These are phyloP conservation scores for Phaeosphaeria sp. DNA, from an alignment of 2,329 filamentous ascomycete genomes.

Conservation along the genomic window DNA sequence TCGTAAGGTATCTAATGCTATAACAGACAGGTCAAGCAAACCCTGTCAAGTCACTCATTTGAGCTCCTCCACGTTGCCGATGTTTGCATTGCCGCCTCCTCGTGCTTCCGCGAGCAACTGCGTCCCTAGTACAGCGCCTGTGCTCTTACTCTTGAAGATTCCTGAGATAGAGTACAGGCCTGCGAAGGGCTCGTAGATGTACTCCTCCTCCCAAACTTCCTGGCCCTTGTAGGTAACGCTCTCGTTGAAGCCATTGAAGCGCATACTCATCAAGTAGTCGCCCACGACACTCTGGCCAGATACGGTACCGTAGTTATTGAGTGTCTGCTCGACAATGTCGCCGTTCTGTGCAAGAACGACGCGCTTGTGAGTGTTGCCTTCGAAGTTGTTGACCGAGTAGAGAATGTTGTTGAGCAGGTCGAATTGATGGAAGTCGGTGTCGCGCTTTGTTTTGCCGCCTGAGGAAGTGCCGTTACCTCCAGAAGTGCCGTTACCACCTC, in stretches of 20 bases:
- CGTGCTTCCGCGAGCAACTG: slow-evolving; percentile 60
- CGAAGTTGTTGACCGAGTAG: slow-evolving; percentile 67
- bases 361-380: slow-evolving; percentile 61
- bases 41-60: not conserved
- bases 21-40: not conserved
- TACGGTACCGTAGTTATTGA: slow-evolving; percentile 62
- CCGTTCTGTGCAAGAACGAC: slow-evolving; percentile 63
- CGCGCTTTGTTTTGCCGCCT: slow-evolving; percentile 29
- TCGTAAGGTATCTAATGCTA: not conserved
- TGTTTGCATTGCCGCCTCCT: slow-evolving; percentile 60
- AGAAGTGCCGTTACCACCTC: slow-evolving; percentile 12
- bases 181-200: slow-evolving; percentile 60
- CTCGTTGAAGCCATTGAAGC: slow-evolving; percentile 59
- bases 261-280: slow-evolving; percentile 60
- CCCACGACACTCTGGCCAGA: slow-evolving; percentile 55
- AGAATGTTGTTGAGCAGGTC: slow-evolving; percentile 64
- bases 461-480: slow-evolving; percentile 16
- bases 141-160: slow-evolving; percentile 57
- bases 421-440: slow-evolving; percentile 48
- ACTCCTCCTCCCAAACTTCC: slow-evolving; percentile 59
- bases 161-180: slow-evolving; percentile 54
- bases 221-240: slow-evolving; percentile 50
- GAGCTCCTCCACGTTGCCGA: slow-evolving; percentile 42
- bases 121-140: slow-evolving; percentile 58
- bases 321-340: slow-evolving; percentile 59